Conservation (phyloP, 108 stramenopile genomes). For the Bacterosira constricta region DNA sequence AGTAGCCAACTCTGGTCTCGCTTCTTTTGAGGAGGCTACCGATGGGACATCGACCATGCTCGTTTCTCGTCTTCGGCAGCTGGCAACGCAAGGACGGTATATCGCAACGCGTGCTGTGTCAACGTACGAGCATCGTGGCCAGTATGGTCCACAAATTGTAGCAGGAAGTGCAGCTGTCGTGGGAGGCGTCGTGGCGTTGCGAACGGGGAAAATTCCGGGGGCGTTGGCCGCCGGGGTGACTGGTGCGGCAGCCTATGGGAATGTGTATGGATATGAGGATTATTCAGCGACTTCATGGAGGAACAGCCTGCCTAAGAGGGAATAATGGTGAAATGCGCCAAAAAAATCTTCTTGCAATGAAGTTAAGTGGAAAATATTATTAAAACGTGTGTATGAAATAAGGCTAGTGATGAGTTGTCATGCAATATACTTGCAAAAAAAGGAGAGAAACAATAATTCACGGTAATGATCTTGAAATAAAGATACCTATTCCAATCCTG, state of each 20-base stretch:
- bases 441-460: no score
- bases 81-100: conserved; percentile 18
- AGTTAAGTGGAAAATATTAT: no score
- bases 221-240: conserved; percentile 21
- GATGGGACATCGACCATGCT: conserved; percentile 20
- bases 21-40: conserved; percentile 34
- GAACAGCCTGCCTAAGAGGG: conserved; percentile 10
- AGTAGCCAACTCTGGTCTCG: conserved; percentile 35
- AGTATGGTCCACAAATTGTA: conserved; percentile 45
- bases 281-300: conserved; percentile 26
- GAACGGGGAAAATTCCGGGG: conserved; percentile 43
- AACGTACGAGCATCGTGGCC: conserved; percentile 32
- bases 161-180: conserved; percentile 33
- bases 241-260: conserved; percentile 47
- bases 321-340: conserved; percentile 2
- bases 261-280: conserved; percentile 49
- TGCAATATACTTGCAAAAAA: no score
- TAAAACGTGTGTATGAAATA: no score
- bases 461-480: no score
- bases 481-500: no score
- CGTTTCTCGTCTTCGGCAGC: conserved; percentile 21
- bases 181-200: conserved; percentile 33
- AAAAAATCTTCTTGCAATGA: no score
- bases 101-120: conserved; percentile 20
- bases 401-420: no score